phyloP scores from a whole-genome alignment of 2,329 filamentous ascomycete species.

The Fusarium fracticaudum region DNA sequence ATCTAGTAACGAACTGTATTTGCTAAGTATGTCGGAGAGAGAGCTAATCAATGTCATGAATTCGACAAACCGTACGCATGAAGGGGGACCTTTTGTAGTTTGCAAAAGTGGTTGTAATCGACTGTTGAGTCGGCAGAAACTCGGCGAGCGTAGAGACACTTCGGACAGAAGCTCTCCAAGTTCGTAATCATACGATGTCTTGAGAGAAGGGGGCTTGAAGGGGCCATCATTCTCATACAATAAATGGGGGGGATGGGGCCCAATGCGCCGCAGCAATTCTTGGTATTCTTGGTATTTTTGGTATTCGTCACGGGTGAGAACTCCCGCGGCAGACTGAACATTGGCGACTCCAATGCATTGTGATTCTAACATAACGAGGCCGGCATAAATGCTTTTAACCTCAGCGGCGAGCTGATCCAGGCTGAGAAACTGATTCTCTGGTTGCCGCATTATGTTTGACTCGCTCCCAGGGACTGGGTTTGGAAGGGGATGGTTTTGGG shows the following conservation, averaged over 20 bases:
- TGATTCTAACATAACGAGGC: not conserved
- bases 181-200: fast-evolving
- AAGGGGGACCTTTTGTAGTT: fast-evolving
- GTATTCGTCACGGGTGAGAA: no score
- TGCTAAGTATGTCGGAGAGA: not conserved
- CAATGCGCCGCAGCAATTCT: no score
- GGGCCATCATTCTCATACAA: no score
- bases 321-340: fast-evolving
- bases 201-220: no score
- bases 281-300: no score
- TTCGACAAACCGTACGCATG: not conserved
- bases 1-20: not conserved
- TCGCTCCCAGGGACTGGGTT: fast-evolving
- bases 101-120: not conserved
- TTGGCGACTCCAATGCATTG: not conserved
- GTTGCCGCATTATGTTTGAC: not conserved
- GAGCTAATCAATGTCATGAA: fast-evolving
- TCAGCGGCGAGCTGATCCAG: not conserved
- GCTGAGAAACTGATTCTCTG: not conserved
- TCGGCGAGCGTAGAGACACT: not conserved
- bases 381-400: not conserved
- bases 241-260: no score
- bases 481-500: not conserved
- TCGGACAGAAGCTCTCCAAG: not conserved
- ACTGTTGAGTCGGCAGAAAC: not conserved